Conservation (phyloP, 75 land plant species). For the Larix kaempferi region DNA sequence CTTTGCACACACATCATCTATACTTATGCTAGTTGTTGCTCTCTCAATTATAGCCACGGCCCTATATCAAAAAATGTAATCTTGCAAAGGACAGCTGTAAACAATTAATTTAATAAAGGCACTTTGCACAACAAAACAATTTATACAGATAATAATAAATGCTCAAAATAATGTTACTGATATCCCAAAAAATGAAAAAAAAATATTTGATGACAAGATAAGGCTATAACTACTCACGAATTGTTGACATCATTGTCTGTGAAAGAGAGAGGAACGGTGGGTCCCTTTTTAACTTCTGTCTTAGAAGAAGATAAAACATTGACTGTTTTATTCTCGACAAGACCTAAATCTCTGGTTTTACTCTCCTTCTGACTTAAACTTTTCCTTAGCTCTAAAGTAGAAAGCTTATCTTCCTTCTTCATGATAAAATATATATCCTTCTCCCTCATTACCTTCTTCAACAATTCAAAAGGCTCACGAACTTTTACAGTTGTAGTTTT, state of each 20-base stretch:
- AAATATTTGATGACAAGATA: neutral
- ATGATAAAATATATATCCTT: too few species aligned
- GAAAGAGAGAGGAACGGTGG: neutral
- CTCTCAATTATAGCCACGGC: slow-evolving; percentile 15
- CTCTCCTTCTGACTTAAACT: too few species aligned
- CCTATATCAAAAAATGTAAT: slow-evolving; percentile 27
- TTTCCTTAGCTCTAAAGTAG: too few species aligned
- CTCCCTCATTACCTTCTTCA: too few species aligned
- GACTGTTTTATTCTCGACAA: neutral
- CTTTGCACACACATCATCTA: slow-evolving; percentile 29
- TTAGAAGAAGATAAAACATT: neutral
- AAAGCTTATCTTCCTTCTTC: too few species aligned
- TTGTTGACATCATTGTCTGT: neutral
- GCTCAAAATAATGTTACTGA: too few species aligned
- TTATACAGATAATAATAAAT: too few species aligned
- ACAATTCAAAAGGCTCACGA: too few species aligned
- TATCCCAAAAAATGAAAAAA: too few species aligned
- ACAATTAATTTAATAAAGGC: neutral
- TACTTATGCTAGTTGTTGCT: slow-evolving; percentile 27
- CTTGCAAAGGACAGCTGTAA: neutral
- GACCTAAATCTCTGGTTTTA: neutral
- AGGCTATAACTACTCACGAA: neutral
- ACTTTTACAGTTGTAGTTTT: too few species aligned
- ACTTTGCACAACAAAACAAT: too few species aligned
- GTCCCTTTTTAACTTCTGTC: neutral